Evolutionary conservation across 2,329 filamentous ascomycete species (phyloP).

Genomic region (Didymella pomorum): DNA sequence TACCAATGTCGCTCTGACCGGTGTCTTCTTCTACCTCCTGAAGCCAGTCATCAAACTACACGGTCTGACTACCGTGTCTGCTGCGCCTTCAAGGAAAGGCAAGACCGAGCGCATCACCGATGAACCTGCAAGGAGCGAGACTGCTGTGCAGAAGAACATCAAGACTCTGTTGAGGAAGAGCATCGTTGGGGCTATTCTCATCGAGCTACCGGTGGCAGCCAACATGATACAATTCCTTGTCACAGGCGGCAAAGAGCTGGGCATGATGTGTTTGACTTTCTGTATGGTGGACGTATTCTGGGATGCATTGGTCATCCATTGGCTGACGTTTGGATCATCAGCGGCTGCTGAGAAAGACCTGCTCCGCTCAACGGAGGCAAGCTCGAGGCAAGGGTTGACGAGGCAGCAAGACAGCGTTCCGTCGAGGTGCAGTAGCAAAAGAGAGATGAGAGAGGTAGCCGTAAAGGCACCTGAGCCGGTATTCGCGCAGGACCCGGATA

Average conservation of each 20-base stretch:
- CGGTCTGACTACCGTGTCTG: slow-evolving; percentile 6
- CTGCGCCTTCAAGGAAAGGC: slow-evolving; percentile 5
- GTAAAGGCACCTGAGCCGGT: slow-evolving; percentile 1
- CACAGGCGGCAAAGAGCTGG: slow-evolving; percentile 44
- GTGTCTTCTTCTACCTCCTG: slow-evolving; percentile 49
- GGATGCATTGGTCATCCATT: slow-evolving; percentile 30
- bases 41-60: slow-evolving; percentile 29
- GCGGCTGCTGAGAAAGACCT: slow-evolving; percentile 19
- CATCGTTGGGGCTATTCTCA: slow-evolving; percentile 41
- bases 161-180: slow-evolving; percentile 39
- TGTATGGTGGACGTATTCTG: slow-evolving; percentile 48
- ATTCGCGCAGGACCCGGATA: not conserved
- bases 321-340: slow-evolving; percentile 30
- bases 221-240: slow-evolving; percentile 49
- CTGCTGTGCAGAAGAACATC: slow-evolving; percentile 30
- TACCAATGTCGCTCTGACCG: slow-evolving; percentile 47
- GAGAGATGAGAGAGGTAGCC: not conserved
- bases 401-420: slow-evolving; percentile 8
- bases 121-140: slow-evolving; percentile 5
- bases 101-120: not conserved
- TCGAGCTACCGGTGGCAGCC: slow-evolving; percentile 48
- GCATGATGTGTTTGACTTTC: slow-evolving; percentile 50
- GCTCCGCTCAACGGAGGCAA: slow-evolving; percentile 11
- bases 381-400: slow-evolving; percentile 6
- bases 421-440: slow-evolving; percentile 4